Percentiles rank a stretch among this genome's conserved stretches.
Conservation (phyloP, 2,329 filamentous ascomycete genomes). For the Aspergillus flavus region DNA sequence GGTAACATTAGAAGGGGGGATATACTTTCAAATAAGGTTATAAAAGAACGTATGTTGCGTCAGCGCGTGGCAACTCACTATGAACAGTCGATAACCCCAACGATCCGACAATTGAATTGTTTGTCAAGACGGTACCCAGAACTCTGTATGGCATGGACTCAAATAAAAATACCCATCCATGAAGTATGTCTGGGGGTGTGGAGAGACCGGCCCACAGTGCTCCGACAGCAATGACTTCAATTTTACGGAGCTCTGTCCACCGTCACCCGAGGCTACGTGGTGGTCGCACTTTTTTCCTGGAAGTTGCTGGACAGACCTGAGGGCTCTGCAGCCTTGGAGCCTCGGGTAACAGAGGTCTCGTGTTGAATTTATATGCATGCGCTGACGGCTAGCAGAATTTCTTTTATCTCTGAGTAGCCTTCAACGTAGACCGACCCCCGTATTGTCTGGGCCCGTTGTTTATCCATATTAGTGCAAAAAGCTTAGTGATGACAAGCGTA, state of each 20-base stretch:
- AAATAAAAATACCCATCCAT: background rate
- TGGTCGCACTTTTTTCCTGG: too few relatives aligned
- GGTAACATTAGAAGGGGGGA: background rate
- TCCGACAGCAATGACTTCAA: conserved; percentile 22
- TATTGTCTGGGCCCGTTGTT: too few relatives aligned
- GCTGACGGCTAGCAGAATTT: background rate
- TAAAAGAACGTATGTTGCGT: background rate
- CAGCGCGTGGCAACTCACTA: background rate
- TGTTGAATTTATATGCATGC: background rate
- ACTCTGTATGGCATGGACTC: background rate
- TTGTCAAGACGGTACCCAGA: background rate
- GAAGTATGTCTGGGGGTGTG: background rate
- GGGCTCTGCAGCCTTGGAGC: background rate
- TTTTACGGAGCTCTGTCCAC: conserved; percentile 2
- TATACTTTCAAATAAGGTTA: background rate
- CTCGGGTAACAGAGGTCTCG: background rate
- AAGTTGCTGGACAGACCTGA: background rate
- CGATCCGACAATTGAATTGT: background rate
- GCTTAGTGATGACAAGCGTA: background rate
- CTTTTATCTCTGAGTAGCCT: background rate
- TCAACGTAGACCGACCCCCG: background rate
- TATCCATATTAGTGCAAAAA: background rate
- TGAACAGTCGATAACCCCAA: background rate
- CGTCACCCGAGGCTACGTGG: background rate
- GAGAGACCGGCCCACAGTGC: conserved; percentile 29